Conservation (phyloP, 768 basidiomycete genomes). For the Agaricus blazei region DNA sequence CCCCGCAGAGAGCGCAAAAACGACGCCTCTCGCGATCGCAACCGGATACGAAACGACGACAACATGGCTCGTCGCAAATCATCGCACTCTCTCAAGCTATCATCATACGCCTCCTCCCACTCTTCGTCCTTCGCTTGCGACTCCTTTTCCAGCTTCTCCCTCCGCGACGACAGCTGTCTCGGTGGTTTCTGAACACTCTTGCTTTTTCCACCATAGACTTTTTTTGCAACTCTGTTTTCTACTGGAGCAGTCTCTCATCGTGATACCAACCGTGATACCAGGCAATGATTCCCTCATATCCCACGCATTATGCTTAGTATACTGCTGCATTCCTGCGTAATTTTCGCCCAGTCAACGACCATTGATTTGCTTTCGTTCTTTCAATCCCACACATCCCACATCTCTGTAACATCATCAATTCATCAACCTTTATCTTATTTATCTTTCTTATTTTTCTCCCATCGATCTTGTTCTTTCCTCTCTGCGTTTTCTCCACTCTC, state of each 20-base stretch:
- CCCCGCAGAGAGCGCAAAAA: conserved; percentile 26
- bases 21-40: conserved; percentile 29
- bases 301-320: conserved; percentile 4
- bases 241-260: background rate
- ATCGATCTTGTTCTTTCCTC: no score
- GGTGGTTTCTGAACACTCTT: conserved; percentile 32
- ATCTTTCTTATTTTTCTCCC: background rate
- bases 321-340: conserved; percentile 4
- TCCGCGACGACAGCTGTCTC: conserved; percentile 35
- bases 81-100: background rate
- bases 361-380: no score
- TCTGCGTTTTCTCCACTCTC: no score
- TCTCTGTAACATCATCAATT: background rate
- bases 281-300: background rate
- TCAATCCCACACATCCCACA: no score
- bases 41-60: conserved; percentile 32
- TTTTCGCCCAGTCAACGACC: background rate
- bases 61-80: conserved; percentile 7
- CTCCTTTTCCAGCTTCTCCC: conserved; percentile 19
- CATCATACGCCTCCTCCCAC: background rate
- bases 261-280: background rate
- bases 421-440: conserved; percentile 3
- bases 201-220: background rate
- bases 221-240: background rate
- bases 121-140: conserved; percentile 2